Conservation (phyloP, 371 early-diverging fungal genomes). For the Circinella umbellata region DNA sequence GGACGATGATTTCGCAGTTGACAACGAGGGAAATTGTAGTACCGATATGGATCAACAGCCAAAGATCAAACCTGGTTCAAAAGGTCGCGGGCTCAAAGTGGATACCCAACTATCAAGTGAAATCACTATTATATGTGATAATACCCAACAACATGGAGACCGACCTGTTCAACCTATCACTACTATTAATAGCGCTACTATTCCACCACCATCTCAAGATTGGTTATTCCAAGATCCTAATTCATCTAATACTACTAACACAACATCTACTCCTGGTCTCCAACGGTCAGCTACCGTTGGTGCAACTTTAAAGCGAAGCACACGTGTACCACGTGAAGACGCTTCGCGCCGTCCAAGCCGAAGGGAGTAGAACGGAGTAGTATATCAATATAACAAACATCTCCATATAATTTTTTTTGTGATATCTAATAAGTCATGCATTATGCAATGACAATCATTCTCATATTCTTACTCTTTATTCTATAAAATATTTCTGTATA, state of each 20-base stretch:
- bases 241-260: background rate
- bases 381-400: background rate
- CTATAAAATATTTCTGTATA: too few species aligned
- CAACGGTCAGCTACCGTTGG: constrained; percentile 22
- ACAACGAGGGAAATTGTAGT: background rate
- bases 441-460: too few species aligned
- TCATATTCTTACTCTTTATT: too few species aligned
- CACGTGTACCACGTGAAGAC: constrained; percentile 12
- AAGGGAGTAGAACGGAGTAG: background rate
- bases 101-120: constrained; percentile 27
- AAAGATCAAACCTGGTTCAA: constrained; percentile 35
- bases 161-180: constrained; percentile 17
- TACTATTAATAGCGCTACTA: constrained; percentile 38
- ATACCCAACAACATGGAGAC: background rate
- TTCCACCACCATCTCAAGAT: constrained; percentile 30
- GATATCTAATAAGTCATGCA: too few species aligned
- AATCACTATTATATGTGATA: background rate
- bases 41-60: constrained; percentile 9
- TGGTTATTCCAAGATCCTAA: constrained; percentile 38
- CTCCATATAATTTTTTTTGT: too few species aligned
- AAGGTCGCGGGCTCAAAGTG: constrained; percentile 43
- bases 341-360: background rate
- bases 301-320: constrained; percentile 11
- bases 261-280: constrained; percentile 13
- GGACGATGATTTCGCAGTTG: too few species aligned